Evolutionary conservation across 108 stramenopile genomes (phyloP), one percentile per base, ranked within the genome.

Genomic region (Skeletonema potamos): DNA sequence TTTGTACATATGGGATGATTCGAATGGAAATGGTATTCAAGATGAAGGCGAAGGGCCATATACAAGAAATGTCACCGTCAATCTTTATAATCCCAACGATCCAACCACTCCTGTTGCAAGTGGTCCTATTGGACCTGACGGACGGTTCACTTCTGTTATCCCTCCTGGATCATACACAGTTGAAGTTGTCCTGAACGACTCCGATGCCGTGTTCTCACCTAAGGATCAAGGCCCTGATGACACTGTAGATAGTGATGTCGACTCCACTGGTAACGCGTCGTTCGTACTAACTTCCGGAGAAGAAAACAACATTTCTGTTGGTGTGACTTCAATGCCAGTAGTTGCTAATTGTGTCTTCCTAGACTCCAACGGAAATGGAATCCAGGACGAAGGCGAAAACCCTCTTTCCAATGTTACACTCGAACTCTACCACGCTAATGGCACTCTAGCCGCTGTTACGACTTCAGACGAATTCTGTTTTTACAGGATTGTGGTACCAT

Each of bases 321-420:
- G 70, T 7, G 48, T 71, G n/a, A 62, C 61, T 24, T 1, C 54
- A 5, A 22, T 28, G 64, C 73, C 29, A 32, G 37, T 4, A 46
- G 48, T 79, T 58, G 78, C 78, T 9, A 63, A 67, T 29, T 18
- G 33, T 8, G 62, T 79, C 28, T 79, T 67, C 30, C 28, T 64
- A 29, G 78, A 79, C 30, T 27, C 4, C 0, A 67, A 79, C 57
- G 71, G 67, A 27, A 72, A 79, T 59, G 78, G 78, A 48, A 6
- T 64, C 2, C 54, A 73, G 36, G 78, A 79, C 29, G 46, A 64
- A 37, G 67, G 56, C 51, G 78, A 79, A 54, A 18, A 27, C 13
- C 70, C 70, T 13, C 18, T 64, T 13, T 54, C 65, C n/a, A 67
- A 56, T 46, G 60, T 79, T 34, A 56, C 54, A 41, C 56, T 79